These are phyloP conservation scores for Teratosphaeria zuluensis DNA, from an alignment of 2,329 filamentous ascomycete species.

Conservation along the genomic window DNA sequence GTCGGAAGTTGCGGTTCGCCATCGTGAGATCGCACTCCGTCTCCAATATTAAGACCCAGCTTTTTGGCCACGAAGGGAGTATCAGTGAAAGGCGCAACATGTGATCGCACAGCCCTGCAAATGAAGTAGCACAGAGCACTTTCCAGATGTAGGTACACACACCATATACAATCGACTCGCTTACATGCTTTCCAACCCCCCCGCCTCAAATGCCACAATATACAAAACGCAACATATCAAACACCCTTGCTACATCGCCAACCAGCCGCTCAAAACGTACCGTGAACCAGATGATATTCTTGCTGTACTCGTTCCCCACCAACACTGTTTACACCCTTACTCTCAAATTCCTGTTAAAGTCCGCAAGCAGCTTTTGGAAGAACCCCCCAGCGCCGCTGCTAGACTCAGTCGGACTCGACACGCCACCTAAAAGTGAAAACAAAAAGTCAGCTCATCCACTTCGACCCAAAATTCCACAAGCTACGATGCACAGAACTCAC, in stretches of 20 bases:
- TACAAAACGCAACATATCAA: neutral
- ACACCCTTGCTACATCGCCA: neutral
- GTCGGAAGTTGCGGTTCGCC: too few relatives aligned
- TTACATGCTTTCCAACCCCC: neutral
- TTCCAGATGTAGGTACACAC: neutral
- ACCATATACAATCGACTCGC: neutral
- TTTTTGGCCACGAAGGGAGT: too few relatives aligned
- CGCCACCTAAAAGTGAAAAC: neutral
- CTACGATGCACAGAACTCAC: neutral
- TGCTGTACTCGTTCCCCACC: neutral
- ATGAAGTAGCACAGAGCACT: too few relatives aligned
- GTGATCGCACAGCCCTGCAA: too few relatives aligned
- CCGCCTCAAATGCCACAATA: neutral
- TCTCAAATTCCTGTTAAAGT: constrained; percentile 5
- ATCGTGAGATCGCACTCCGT: too few relatives aligned
- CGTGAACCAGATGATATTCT: neutral
- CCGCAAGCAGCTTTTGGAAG: neutral
- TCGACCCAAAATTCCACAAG: neutral
- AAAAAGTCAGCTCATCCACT: neutral
- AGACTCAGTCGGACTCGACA: neutral
- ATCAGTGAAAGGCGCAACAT: too few relatives aligned
- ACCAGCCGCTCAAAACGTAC: neutral
- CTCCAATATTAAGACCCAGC: too few relatives aligned
- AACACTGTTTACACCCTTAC: constrained; percentile 1
- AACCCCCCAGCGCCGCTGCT: neutral